Percentiles rank a stretch among this genome's conserved stretches.
phyloP scores from a whole-genome alignment of 1,139 yeast genomes.

The Candida dubliniensis region DNA sequence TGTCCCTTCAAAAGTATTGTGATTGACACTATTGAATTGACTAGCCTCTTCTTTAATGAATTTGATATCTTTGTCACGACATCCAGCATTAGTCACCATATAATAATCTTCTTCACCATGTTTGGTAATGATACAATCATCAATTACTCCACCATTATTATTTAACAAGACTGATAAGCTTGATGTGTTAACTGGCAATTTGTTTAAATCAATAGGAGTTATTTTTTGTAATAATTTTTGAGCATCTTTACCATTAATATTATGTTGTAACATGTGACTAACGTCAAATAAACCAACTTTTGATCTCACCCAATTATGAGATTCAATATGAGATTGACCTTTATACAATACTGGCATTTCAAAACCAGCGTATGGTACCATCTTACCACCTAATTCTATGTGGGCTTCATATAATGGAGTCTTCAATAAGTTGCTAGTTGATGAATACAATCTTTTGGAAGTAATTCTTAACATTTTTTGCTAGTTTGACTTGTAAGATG shows the following conservation, averaged over 20 bases:
- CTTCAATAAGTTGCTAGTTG: slow-evolving; percentile 34
- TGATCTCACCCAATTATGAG: slow-evolving; percentile 90
- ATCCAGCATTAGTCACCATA: slow-evolving; percentile 97
- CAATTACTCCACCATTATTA: slow-evolving; percentile 78
- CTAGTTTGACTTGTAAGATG: neutral
- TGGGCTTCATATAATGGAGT: slow-evolving; percentile 88
- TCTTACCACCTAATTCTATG: slow-evolving; percentile 74
- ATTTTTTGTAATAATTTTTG: slow-evolving; percentile 70
- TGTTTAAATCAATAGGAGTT: slow-evolving; percentile 79
- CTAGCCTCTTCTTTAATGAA: slow-evolving; percentile 58
- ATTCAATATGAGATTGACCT: slow-evolving; percentile 81
- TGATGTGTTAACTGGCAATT: slow-evolving; percentile 57
- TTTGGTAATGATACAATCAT: slow-evolving; percentile 89
- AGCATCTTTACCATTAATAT: slow-evolving; percentile 66
- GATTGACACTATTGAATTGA: slow-evolving; percentile 49
- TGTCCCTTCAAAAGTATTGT: slow-evolving; percentile 70
- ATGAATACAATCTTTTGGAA: slow-evolving; percentile 29
- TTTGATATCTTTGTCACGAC: slow-evolving; percentile 74
- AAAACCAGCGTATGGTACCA: slow-evolving; percentile 95
- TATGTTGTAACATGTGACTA: slow-evolving; percentile 95
- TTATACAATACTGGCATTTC: slow-evolving; percentile 90
- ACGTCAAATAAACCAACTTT: slow-evolving; percentile 93
- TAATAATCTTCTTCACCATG: slow-evolving; percentile 76
- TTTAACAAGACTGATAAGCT: slow-evolving; percentile 80
- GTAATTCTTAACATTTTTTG: slow-evolving; percentile 19